These are phyloP conservation scores for Trifolium dubium DNA, from an alignment of 306 rosid species.

Conservation along the genomic window DNA sequence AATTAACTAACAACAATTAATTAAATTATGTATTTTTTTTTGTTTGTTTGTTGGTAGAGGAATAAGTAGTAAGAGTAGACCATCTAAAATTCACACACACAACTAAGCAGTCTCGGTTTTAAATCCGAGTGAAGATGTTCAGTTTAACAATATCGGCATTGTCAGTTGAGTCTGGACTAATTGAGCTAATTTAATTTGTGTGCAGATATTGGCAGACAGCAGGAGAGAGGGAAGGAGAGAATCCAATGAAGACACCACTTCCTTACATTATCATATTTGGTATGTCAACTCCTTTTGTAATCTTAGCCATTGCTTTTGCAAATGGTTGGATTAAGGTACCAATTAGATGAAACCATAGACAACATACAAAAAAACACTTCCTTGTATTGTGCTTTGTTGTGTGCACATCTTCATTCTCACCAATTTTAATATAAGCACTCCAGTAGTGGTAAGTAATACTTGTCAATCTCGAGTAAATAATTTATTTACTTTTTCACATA, in stretches of 20 bases:
- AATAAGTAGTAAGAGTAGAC: too few relatives aligned
- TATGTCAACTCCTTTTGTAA: slow-evolving; percentile 97
- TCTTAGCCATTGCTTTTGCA: slow-evolving; percentile 96
- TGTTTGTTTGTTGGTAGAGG: too few relatives aligned
- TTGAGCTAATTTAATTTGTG: neutral
- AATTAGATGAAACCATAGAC: slow-evolving; percentile 48
- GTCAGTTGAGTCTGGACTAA: too few relatives aligned
- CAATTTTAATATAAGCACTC: slow-evolving; percentile 13
- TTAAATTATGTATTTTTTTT: neutral
- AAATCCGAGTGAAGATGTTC: too few relatives aligned
- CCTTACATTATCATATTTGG: slow-evolving; percentile 96
- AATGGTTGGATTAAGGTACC: slow-evolving; percentile 98
- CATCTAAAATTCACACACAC: too few relatives aligned
- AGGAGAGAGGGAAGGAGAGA: slow-evolving; percentile 95
- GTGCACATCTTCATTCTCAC: neutral
- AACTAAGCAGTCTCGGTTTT: too few relatives aligned
- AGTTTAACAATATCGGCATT: too few relatives aligned
- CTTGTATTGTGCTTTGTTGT: neutral
- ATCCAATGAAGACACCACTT: slow-evolving; percentile 95
- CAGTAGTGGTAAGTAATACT: neutral
- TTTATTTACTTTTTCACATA: slow-evolving; percentile 34
- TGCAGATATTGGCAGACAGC: slow-evolving; percentile 97
- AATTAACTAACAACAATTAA: neutral
- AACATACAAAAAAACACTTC: slow-evolving; percentile 29
- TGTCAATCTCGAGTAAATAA: slow-evolving; percentile 16